Evolutionary conservation across 495 filamentous ascomycete species (phyloP).

Genomic region (Aspergillus haitiensis): DNA sequence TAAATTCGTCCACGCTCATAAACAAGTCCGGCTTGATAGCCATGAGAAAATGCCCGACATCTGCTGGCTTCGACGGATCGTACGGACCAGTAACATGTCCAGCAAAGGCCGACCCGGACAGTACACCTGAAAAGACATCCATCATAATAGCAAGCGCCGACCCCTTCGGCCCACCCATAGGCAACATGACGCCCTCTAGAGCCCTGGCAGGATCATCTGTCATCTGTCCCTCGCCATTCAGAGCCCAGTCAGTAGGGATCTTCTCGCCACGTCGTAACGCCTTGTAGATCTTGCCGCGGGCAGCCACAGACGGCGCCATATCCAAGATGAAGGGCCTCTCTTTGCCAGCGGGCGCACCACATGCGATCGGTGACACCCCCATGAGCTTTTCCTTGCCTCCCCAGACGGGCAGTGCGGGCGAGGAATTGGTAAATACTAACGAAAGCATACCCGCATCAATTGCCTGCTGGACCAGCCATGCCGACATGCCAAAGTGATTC

Average conservation of each 20-base stretch:
- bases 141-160: slow-evolving; percentile 74
- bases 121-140: slow-evolving; percentile 79
- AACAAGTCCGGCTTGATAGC: slow-evolving; percentile 78
- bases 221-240: slow-evolving; percentile 65
- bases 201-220: slow-evolving; percentile 68
- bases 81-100: slow-evolving; percentile 72
- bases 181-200: slow-evolving; percentile 71
- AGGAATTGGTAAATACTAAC: slow-evolving; percentile 78
- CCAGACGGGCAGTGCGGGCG: slow-evolving; percentile 71
- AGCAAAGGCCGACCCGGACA: slow-evolving; percentile 69
- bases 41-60: slow-evolving; percentile 76
- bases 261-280: slow-evolving; percentile 68
- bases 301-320: slow-evolving; percentile 74
- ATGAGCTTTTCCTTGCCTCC: slow-evolving; percentile 66
- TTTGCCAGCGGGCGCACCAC: slow-evolving; percentile 64
- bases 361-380: slow-evolving; percentile 77
- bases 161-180: slow-evolving; percentile 79
- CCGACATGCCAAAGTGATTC: slow-evolving; percentile 81
- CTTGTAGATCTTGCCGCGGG: slow-evolving; percentile 75
- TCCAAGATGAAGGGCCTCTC: slow-evolving; percentile 67
- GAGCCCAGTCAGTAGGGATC: slow-evolving; percentile 72
- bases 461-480: slow-evolving; percentile 75
- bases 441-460: slow-evolving; percentile 70
- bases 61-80: slow-evolving; percentile 63
- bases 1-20: slow-evolving; percentile 68